Evolutionary conservation across 352 stramenopile species (phyloP).

Genomic region (Paralagenidium karlingii): DNA sequence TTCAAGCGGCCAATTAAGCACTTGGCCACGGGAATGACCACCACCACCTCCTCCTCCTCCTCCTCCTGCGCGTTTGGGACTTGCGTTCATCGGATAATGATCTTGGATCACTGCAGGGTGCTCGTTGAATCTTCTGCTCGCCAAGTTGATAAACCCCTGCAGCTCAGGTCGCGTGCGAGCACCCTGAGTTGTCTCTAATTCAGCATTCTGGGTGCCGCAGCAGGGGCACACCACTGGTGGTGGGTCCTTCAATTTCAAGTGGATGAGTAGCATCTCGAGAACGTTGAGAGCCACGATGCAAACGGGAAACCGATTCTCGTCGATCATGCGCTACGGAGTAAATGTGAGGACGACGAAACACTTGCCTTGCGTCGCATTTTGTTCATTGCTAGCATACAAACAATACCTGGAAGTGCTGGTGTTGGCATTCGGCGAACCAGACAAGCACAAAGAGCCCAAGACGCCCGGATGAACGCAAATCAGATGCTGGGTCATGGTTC

Average conservation of each 20-base stretch:
- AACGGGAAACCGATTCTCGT: slow-evolving; percentile 58
- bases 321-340: slow-evolving; percentile 32
- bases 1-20: no score
- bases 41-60: no score
- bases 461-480: slow-evolving; percentile 42
- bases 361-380: not conserved
- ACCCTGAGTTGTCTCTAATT: slow-evolving; percentile 35
- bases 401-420: slow-evolving; percentile 49
- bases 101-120: no score
- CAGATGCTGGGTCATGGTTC: slow-evolving; percentile 46
- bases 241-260: slow-evolving; percentile 56
- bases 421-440: slow-evolving; percentile 49
- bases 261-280: slow-evolving; percentile 51
- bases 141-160: slow-evolving; percentile 34
- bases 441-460: slow-evolving; percentile 51
- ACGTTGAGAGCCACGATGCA: slow-evolving; percentile 49
- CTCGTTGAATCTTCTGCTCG: no score
- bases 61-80: no score
- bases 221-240: slow-evolving; percentile 48
- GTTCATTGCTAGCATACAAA: not conserved
- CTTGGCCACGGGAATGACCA: no score
- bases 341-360: not conserved
- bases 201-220: slow-evolving; percentile 50
- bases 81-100: no score
- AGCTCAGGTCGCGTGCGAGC: slow-evolving; percentile 40